Evolutionary conservation across 2,329 filamentous ascomycete species (phyloP).

Genomic region (Trichoderma brevicompactum): DNA sequence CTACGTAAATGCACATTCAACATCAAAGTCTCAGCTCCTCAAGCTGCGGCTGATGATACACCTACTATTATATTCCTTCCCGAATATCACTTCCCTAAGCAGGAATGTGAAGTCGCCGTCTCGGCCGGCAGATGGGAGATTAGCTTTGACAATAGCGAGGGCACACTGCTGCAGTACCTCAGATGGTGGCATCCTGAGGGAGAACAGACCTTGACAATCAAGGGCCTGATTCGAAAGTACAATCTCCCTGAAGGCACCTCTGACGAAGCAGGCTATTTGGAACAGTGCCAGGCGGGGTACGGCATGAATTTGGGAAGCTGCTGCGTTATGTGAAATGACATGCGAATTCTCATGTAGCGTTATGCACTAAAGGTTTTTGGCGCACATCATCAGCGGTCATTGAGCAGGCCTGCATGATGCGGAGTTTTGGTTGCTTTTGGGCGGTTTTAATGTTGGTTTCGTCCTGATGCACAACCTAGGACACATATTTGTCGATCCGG

Average conservation of each 20-base stretch:
- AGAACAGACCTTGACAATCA: conserved; percentile 77
- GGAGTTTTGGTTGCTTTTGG: conserved; percentile 9
- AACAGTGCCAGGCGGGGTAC: conserved; percentile 62
- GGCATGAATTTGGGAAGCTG: conserved; percentile 53
- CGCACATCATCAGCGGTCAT: conserved; percentile 1
- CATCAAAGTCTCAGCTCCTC: conserved; percentile 67
- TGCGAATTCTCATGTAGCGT: not conserved
- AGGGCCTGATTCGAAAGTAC: conserved; percentile 70
- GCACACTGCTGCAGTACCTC: conserved; percentile 72
- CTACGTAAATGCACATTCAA: conserved; percentile 77
- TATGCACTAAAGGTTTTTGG: not conserved
- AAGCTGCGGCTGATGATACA: conserved; percentile 61
- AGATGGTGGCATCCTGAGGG: conserved; percentile 94
- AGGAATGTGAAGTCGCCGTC: conserved; percentile 71
- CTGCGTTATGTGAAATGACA: conserved; percentile 53
- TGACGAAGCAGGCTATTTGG: conserved; percentile 79
- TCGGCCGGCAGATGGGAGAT: conserved; percentile 92
- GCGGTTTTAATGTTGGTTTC: not conserved
- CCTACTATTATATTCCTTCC: conserved; percentile 87
- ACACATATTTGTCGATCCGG: not conserved
- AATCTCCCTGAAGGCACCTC: conserved; percentile 61
- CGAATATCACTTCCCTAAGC: conserved; percentile 86
- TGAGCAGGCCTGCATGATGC: not conserved
- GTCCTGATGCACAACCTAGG: not conserved
- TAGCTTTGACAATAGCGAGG: conserved; percentile 70